Conservation (phyloP, 2,329 filamentous ascomycete species). For the Neocucurbitaria cava region DNA sequence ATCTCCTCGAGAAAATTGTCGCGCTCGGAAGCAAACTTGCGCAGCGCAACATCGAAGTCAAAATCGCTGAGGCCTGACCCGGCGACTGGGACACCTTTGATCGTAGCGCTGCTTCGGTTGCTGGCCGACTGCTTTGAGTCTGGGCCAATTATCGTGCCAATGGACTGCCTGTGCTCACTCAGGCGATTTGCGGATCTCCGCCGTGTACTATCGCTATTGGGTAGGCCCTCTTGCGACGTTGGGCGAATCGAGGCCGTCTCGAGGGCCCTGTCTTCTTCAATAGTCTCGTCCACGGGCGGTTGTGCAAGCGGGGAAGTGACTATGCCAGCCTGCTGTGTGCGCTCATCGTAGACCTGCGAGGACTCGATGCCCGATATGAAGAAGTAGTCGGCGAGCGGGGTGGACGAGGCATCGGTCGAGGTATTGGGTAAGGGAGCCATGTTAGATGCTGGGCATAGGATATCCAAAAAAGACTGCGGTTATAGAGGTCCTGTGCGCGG, state of each 20-base stretch:
- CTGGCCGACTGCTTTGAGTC: slow-evolving; percentile 60
- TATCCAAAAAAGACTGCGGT: slow-evolving; percentile 34
- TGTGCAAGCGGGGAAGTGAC: slow-evolving; percentile 39
- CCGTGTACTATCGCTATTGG: slow-evolving; percentile 45
- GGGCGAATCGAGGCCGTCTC: slow-evolving; percentile 59
- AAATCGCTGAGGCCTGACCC: slow-evolving; percentile 68
- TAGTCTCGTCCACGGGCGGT: slow-evolving; percentile 60
- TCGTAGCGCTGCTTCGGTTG: slow-evolving; percentile 70
- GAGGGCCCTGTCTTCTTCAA: slow-evolving; percentile 65
- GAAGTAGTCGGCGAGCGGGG: slow-evolving; percentile 70
- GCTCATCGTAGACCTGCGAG: slow-evolving; percentile 58
- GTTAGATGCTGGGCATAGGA: slow-evolving; percentile 35
- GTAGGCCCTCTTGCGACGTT: slow-evolving; percentile 52
- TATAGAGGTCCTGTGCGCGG: slow-evolving; percentile 33
- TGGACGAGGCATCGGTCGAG: slow-evolving; percentile 53
- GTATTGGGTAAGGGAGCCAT: slow-evolving; percentile 50
- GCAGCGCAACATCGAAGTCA: slow-evolving; percentile 90
- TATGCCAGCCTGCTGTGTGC: slow-evolving; percentile 40
- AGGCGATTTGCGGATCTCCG: slow-evolving; percentile 49
- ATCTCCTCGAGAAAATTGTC: slow-evolving; percentile 94
- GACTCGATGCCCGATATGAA: slow-evolving; percentile 66
- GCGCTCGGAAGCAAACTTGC: slow-evolving; percentile 94
- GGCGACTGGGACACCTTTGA: slow-evolving; percentile 57
- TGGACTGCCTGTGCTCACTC: slow-evolving; percentile 60
- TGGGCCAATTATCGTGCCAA: slow-evolving; percentile 56